Conservation (phyloP, 805 yeast genomes). For the Hanseniaspora taiwanica region DNA sequence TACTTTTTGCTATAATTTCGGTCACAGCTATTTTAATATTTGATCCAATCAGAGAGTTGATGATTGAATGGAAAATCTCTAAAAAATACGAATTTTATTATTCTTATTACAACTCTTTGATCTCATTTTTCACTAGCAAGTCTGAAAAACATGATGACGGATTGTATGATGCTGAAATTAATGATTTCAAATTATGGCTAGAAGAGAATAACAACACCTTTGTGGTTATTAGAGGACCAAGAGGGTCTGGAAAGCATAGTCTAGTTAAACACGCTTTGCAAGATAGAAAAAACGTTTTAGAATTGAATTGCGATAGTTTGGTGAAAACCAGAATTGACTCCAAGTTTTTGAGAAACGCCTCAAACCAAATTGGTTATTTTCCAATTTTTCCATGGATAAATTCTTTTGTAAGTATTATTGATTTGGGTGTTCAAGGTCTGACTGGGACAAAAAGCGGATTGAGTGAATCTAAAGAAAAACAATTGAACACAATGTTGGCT, state of each 20-base stretch:
- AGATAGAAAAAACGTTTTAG: conserved; percentile 47
- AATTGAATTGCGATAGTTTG: conserved; percentile 68
- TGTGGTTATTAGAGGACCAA: conserved; percentile 81
- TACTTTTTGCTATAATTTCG: conserved; percentile 64
- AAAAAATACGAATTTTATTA: conserved; percentile 36
- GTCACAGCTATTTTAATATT: conserved; percentile 73
- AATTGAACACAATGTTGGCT: conserved; percentile 66
- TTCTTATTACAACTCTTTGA: conserved; percentile 26
- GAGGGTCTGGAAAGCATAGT: conserved; percentile 88
- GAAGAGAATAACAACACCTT: conserved; percentile 85
- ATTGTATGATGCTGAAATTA: conserved; percentile 62
- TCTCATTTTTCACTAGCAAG: conserved; percentile 24
- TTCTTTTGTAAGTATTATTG: conserved; percentile 62
- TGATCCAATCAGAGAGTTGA: conserved; percentile 83
- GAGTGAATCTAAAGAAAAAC: conserved; percentile 70
- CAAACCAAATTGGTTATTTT: conserved; percentile 74
- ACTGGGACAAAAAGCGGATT: conserved; percentile 92
- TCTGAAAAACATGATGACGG: conserved; percentile 17
- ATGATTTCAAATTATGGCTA: conserved; percentile 64
- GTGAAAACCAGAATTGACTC: conserved; percentile 65
- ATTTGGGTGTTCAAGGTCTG: conserved; percentile 75
- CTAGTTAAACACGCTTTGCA: conserved; percentile 56
- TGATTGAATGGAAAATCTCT: conserved; percentile 60
- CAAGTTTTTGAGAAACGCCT: conserved; percentile 50
- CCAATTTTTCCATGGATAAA: conserved; percentile 93